Base-by-base conservation (phyloP, 768 basidiomycete species). In the Collybiopsis confluens region DNA sequence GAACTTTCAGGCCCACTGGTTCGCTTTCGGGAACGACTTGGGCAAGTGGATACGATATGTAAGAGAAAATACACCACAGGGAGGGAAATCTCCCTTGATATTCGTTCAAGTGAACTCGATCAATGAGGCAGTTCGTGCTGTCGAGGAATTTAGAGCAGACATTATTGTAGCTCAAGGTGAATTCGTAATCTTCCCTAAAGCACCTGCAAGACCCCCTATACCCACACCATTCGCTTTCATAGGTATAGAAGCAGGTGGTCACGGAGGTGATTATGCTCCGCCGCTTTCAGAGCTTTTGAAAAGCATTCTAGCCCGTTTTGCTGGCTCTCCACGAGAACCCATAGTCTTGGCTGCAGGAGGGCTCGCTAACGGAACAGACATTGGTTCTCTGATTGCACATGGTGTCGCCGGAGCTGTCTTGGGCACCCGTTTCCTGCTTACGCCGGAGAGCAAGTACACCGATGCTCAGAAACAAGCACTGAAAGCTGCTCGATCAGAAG, bases 171-270 rank as follows among this genome's bases (percentile, higher is more conserved):
- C 81, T 2, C 91, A 93, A 81, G 89, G 91, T 88, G 36, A n/a
- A n/a, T n/a, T n/a, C n/a, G n/a, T n/a, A n/a, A 55, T 11, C 37
- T 28, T 42, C 30, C 4, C 37, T 26, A 26, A 49, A 53, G 20
- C 20, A 18, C 16, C 33, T 33, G 21, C 33, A 26, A n/a, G n/a
- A n/a, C n/a, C 43, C 38, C 52, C 42, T 18, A 49, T 43, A 56
- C 40, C 54, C 37, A 53, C 44, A 52, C 30, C 38, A 28, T 30
- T 46, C 52, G 26, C n/a, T 11, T 18, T 26, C 18, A 15, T 38
- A 92, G 90, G 90, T 3, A 80, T 74, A 53, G 91, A 93, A 68
- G 80, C 88, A 36, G 91, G 91, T 7, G 91, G 91, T 24, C 91
- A 92, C 67, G 89, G 88, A 6, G 68, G 75, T 44, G 58, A 68